A percentile compares a stretch with the other conserved stretches of the same genome.
Evolutionary conservation across 805 yeast genomes (phyloP).

Genomic region (Barnettozyma siamensis): DNA sequence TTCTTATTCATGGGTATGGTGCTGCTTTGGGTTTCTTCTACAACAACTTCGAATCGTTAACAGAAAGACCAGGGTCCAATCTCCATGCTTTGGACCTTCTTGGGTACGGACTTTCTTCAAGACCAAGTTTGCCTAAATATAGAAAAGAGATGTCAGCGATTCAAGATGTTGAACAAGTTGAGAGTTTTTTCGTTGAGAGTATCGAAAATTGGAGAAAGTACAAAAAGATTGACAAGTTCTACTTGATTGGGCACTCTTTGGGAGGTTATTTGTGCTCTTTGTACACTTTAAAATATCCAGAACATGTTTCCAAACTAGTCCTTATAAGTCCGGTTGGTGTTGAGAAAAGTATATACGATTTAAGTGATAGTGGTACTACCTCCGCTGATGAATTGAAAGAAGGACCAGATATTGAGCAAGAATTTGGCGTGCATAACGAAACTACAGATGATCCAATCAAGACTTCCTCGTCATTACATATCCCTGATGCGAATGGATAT

Average conservation of each 20-base stretch:
- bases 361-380: neutral
- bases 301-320: slow-evolving; percentile 43
- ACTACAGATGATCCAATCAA: slow-evolving; percentile 13
- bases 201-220: slow-evolving; percentile 54
- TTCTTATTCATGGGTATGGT: slow-evolving; percentile 80
- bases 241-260: slow-evolving; percentile 61
- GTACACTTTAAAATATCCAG: slow-evolving; percentile 52
- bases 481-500: slow-evolving; percentile 28
- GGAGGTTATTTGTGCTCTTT: slow-evolving; percentile 65
- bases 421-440: slow-evolving; percentile 21
- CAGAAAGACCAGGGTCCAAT: slow-evolving; percentile 45
- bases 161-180: slow-evolving; percentile 28
- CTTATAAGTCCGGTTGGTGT: slow-evolving; percentile 71
- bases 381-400: slow-evolving; percentile 8
- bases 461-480: slow-evolving; percentile 20
- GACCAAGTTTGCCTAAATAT: slow-evolving; percentile 35
- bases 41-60: slow-evolving; percentile 51
- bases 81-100: slow-evolving; percentile 56
- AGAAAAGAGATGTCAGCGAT: slow-evolving; percentile 13
- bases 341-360: slow-evolving; percentile 44
- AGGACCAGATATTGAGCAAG: slow-evolving; percentile 30
- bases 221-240: slow-evolving; percentile 44
- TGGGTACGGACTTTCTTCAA: slow-evolving; percentile 58
- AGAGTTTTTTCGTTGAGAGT: slow-evolving; percentile 36
- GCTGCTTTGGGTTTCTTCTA: slow-evolving; percentile 76